Percentiles rank a stretch among this genome's conserved stretches.
These are phyloP conservation scores for Coemansia sp. DNA, from an alignment of 192 early-diverging fungal species.

Conservation along the genomic window DNA sequence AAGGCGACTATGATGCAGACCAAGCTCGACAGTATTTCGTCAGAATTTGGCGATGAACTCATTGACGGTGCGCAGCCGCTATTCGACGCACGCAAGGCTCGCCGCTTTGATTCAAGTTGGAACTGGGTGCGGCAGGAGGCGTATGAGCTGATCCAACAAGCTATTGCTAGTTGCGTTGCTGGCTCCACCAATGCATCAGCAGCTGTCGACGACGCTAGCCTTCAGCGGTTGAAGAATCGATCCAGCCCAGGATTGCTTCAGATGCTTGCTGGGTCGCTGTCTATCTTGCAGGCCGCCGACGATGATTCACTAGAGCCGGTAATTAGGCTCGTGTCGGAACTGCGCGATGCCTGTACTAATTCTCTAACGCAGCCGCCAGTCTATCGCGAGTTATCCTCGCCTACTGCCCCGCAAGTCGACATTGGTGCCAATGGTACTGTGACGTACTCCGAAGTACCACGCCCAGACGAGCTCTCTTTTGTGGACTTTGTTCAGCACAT, in stretches of 20 bases:
- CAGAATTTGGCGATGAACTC: conserved; percentile 78
- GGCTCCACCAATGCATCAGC: conserved; percentile 61
- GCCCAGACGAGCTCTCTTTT: conserved; percentile 74
- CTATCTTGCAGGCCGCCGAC: conserved; percentile 68
- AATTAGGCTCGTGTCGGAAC: conserved; percentile 59
- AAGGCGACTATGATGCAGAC: conserved; percentile 66
- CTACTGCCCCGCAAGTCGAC: conserved; percentile 76
- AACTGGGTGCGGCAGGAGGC: conserved; percentile 78
- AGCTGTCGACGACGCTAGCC: conserved; percentile 61
- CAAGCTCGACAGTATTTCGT: conserved; percentile 74
- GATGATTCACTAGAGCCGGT: conserved; percentile 63
- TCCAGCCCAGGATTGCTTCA: conserved; percentile 70
- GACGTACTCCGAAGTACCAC: conserved; percentile 79
- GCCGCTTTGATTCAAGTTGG: conserved; percentile 91
- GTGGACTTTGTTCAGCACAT: conserved; percentile 86
- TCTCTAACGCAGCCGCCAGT: conserved; percentile 70
- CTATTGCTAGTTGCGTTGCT: conserved; percentile 64
- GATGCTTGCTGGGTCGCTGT: conserved; percentile 70
- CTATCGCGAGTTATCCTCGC: conserved; percentile 83
- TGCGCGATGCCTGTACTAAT: conserved; percentile 79
- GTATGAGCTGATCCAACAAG: conserved; percentile 69
- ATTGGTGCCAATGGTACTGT: conserved; percentile 76
- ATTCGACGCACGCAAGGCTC: conserved; percentile 81
- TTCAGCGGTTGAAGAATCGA: conserved; percentile 76
- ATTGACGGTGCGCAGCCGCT: conserved; percentile 78